Evolutionary conservation across 371 early-diverging fungal species (phyloP), one percentile per base, ranked within the genome.

Genomic region (Batkoa obscura): DNA sequence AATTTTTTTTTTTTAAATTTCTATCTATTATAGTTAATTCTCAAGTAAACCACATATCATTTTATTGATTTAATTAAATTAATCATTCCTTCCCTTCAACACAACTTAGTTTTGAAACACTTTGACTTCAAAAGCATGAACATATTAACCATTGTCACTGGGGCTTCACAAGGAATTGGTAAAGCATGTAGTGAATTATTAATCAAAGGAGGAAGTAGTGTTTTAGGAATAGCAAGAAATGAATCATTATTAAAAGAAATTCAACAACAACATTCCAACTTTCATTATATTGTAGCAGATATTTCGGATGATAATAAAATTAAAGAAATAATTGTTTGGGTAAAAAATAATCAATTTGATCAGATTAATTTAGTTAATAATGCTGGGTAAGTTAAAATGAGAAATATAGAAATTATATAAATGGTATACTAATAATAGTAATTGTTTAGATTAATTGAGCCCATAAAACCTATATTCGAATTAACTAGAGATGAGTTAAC

Each of bases 321-420:
- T 13, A 50, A 31, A 2, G 4, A 34, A 34, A 50, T 31, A 50
- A 12, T 34, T 50, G 50, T 31, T 5, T 17, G 12, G 10, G 50
- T 47, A 6, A 8, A 10, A 3, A 31, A 8, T 31, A 50, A 36
- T 5, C 32, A n/a, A 36, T 50, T 31, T 34, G 4, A 3, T 31
- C 12, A 31, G 12, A 50, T 31, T 17, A 34, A 12, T 13, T 34
- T 50, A 10, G 50, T 50, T 5, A 50, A 50, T 34, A 50, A 50
- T 50, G 50, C 50, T 31, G 50, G 34, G 50, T 50, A 50, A 10
- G 34, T 47, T 30, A 42, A 42, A n/a, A n/a, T n/a, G n/a, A n/a
- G n/a, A 39, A 39, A 8, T 39, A 39, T 39, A 8, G 41, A 39
- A 5, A 39, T 5, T 9, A 8, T 31, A 50, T 31, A 13, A 2